Conservation (phyloP, 2,329 filamentous ascomycete genomes). For the Fusarium lyarnte region DNA sequence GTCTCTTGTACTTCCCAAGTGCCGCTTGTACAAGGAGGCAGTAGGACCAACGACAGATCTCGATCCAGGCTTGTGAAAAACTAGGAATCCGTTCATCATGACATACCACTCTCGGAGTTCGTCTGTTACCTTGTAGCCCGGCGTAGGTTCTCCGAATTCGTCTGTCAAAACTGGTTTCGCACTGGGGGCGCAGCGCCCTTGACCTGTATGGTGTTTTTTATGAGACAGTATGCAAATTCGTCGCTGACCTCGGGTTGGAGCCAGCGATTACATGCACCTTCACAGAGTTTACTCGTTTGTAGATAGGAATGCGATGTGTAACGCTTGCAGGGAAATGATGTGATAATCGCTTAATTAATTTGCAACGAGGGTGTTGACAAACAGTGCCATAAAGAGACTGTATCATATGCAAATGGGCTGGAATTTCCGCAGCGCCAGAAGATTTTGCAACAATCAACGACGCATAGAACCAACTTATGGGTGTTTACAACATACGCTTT, state of each 20-base stretch:
- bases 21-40: neutral
- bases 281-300: neutral
- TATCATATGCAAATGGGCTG: too few relatives aligned
- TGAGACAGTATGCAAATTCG: neutral
- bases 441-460: too few relatives aligned
- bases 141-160: neutral
- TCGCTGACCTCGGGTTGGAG: neutral
- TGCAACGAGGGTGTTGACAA: too few relatives aligned
- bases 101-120: neutral
- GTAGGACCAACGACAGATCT: neutral
- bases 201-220: neutral
- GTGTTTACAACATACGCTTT: too few relatives aligned
- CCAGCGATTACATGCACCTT: neutral
- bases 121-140: neutral
- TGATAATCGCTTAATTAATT: neutral
- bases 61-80: neutral
- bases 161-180: neutral
- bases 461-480: too few relatives aligned
- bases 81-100: neutral
- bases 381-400: too few relatives aligned
- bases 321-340: neutral
- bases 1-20: neutral
- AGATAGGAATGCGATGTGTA: neutral
- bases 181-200: neutral
- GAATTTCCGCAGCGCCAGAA: too few relatives aligned